A percentile compares a stretch with the other conserved stretches of the same genome.
phyloP scores from a whole-genome alignment of 345 rosid genomes.

The Stellera chamaejasme region DNA sequence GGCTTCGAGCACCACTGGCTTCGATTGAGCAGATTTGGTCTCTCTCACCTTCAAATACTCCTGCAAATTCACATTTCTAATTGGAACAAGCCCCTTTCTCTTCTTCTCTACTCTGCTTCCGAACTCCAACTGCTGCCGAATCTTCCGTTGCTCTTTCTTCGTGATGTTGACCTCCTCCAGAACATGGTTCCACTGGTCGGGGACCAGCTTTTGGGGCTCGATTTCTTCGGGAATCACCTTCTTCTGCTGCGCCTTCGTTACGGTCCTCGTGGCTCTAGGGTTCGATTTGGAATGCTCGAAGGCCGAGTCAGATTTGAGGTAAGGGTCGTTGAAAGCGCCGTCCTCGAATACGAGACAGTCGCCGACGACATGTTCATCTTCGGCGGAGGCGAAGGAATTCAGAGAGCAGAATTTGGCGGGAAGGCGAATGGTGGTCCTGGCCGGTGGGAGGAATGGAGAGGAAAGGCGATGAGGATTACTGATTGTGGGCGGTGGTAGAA shows the following conservation, averaged over 20 bases:
- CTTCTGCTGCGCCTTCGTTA: constrained; percentile 20
- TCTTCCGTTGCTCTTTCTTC: constrained; percentile 77
- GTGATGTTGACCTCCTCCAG: constrained; percentile 74
- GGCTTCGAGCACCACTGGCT: constrained; percentile 60
- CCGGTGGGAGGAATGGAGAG: constrained; percentile 9
- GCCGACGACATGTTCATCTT: constrained; percentile 55
- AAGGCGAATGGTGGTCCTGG: constrained; percentile 10
- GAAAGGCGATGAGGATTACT: constrained; percentile 8
- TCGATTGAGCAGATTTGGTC: constrained; percentile 55
- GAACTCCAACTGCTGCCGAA: constrained; percentile 72
- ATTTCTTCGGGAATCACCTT: constrained; percentile 17
- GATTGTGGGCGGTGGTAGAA: too few relatives aligned
- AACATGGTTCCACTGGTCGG: constrained; percentile 74
- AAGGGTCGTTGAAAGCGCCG: constrained; percentile 77
- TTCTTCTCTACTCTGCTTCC: constrained; percentile 69
- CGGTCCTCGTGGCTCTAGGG: neutral
- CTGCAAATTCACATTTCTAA: constrained; percentile 50
- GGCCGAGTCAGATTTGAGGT: constrained; percentile 23
- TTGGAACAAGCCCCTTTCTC: constrained; percentile 47
- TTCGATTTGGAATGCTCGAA: neutral
- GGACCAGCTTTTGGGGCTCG: constrained; percentile 61
- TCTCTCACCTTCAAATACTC: constrained; percentile 51
- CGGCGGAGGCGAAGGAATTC: constrained; percentile 27
- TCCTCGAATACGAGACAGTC: constrained; percentile 94
- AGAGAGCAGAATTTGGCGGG: constrained; percentile 21